Base-by-base conservation (phyloP, 2,329 filamentous ascomycete genomes). In the Dissoconium aciculare region DNA sequence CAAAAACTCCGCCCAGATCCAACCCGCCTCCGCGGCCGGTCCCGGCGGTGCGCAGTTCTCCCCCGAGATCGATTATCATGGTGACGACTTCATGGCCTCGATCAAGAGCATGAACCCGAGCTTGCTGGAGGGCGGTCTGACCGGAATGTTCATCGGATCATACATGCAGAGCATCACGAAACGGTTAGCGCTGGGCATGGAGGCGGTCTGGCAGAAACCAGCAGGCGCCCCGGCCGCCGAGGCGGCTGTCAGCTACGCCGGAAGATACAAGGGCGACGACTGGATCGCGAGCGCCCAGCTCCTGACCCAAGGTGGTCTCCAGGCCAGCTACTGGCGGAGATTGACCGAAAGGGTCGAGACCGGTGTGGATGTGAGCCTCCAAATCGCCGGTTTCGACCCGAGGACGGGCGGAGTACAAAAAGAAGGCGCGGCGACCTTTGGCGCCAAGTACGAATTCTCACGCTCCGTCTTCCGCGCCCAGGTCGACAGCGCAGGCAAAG, bases 371-470 rank as follows among this genome's bases (percentile, higher is more conserved):
- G 74, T 92, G 67, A 92, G 84, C 57, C 69, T 98, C 36, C 78
- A 85, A 42, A 78, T 93, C 45, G 74, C 69, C 14, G 62, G 62
- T 15, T 67, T 73, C 17, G 66, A 74, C 28, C 45, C 53, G 71
- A 36, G 52, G 36, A 44, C 45, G 15, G 66, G 71, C 33, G 74
- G 74, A 27, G 56, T 76, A 32, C 71, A 76, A 56, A 87, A 84
- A 59, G 85, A 98, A 58, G 89, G 89, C 33, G 70, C 82, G 38
- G 85, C 91, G 32, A 83, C 85, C 32, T 70, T 95, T 49, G 89
- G 87, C 50, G 82, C 84, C 55, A 98, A 98, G 63, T 98, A 98
- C 62, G 87, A 94, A 57, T 98, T 98, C 73, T 74, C 82, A 53
- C 81, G 84, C 63, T 89, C 82, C 33, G 89, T 83, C 30, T 93